Base-by-base conservation (phyloP, 1,139 yeast genomes). In the Geotrichum bryndzae region DNA sequence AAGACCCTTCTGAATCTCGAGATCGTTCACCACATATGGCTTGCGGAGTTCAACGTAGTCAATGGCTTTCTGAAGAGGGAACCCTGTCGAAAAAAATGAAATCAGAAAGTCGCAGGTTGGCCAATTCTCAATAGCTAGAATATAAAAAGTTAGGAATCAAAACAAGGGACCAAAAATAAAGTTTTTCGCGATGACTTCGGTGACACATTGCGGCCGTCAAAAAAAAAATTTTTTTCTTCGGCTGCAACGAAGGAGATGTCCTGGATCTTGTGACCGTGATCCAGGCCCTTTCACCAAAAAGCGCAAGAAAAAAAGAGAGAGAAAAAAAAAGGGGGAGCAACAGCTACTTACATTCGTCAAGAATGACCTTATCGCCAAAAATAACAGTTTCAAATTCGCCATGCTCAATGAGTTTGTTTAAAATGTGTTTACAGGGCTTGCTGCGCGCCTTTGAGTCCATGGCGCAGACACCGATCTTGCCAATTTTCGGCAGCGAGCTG, bases 381-480 rank as follows among this genome's bases (percentile, higher is more conserved):
- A 94, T 91, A 35, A 95, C 88, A 0, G 98, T 91, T 73, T 95
- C 98, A 74, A 95, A 94, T 75, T 94, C 99, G 35, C 97, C 97
- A 68, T 90, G 87, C 68, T 90, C 96, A 66, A 92, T 89, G 70
- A 95, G 78, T 59, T 97, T 79, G 73, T 90, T 92, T 68, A 95
- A 79, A 66, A 95, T 95, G 65, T 88, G 90, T 65, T 98, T 81
- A 73, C 98, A 94, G 1, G 99, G 99, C 75, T 95, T 95, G 51
- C 96, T 88, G 72, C 96, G 82, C 0, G 92, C 99, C 74, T 95
- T 95, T 61, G 94, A 87, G 74, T 95, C 99, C 98, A 95, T 92
- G 8, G 99, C 99, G 78, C 99, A 95, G 0, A 95, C 97, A 56
- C 99, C 99, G 69, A 95, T 90, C 68, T 90, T 91, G 48, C 99